A percentile compares a stretch with the other conserved stretches of the same genome.
phyloP scores from a whole-genome alignment of 2,329 filamentous ascomycete genomes.

The Trichothecium sympodiale region DNA sequence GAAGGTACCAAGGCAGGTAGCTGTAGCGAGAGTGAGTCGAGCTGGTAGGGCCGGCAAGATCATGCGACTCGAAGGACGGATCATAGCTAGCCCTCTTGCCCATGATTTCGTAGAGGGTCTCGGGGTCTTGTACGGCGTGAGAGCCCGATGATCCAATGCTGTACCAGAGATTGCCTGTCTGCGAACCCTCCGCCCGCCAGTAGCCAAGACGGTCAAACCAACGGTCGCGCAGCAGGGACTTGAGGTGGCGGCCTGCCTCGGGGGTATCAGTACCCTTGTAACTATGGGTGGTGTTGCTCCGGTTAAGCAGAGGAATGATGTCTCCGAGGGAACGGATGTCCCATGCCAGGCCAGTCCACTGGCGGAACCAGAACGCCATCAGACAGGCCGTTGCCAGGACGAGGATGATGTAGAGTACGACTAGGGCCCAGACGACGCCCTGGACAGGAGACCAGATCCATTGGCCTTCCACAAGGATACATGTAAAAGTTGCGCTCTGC shows the following conservation, averaged over 20 bases:
- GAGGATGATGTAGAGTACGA: slow-evolving; percentile 62
- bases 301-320: slow-evolving; percentile 63
- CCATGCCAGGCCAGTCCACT: slow-evolving; percentile 71
- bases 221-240: slow-evolving; percentile 39
- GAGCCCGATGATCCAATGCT: slow-evolving; percentile 49
- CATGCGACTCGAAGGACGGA: slow-evolving; percentile 18
- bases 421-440: slow-evolving; percentile 66
- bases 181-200: slow-evolving; percentile 60
- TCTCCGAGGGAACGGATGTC: slow-evolving; percentile 76
- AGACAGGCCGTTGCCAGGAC: slow-evolving; percentile 41
- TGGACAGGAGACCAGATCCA: slow-evolving; percentile 79
- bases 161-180: slow-evolving; percentile 61
- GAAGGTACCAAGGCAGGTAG: slow-evolving; percentile 69
- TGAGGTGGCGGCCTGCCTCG: slow-evolving; percentile 38
- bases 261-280: slow-evolving; percentile 58
- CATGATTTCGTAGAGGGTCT: slow-evolving; percentile 12
- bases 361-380: slow-evolving; percentile 51
- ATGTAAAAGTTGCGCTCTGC: slow-evolving; percentile 65
- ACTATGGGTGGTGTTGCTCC: slow-evolving; percentile 66
- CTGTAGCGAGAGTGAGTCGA: slow-evolving; percentile 28
- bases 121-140: slow-evolving; percentile 12
- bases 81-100: slow-evolving; percentile 18
- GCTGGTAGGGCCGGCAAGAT: slow-evolving; percentile 10
- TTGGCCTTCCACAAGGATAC: slow-evolving; percentile 39
- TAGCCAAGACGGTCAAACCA: slow-evolving; percentile 70